phyloP scores from a whole-genome alignment of 2,329 filamentous ascomycete genomes.

The Penicillium vulpinum region DNA sequence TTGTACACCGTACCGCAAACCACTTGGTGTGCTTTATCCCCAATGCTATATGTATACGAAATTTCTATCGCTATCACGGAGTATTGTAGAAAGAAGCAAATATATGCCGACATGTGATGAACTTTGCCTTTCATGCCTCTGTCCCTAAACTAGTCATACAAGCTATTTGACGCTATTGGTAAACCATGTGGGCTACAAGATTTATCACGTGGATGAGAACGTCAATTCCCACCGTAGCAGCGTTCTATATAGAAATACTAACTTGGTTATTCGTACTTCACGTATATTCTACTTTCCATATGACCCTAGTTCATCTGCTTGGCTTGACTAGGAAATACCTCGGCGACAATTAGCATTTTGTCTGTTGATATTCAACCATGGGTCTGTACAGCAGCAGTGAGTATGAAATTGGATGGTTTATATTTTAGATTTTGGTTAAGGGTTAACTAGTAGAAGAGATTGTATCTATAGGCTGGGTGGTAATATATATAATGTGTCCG shows the following conservation, averaged over 20 bases:
- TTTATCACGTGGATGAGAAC: neutral
- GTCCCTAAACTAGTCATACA: neutral
- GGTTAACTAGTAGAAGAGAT: too few relatives aligned
- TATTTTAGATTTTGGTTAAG: too few relatives aligned
- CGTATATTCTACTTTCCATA: neutral
- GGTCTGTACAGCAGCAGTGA: fast-evolving
- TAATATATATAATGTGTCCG: neutral
- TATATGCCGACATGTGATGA: neutral
- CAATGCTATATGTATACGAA: neutral
- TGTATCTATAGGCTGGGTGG: neutral
- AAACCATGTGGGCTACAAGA: neutral
- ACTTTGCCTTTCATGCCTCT: neutral
- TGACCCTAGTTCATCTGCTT: too few relatives aligned
- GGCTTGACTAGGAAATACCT: neutral
- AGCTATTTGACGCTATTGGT: neutral
- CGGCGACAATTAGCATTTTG: too few relatives aligned
- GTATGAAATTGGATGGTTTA: too few relatives aligned
- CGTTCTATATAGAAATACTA: neutral
- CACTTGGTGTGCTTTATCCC: neutral
- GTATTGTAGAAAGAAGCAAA: neutral
- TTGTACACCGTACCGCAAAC: neutral
- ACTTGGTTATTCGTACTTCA: too few relatives aligned
- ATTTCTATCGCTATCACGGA: too few relatives aligned
- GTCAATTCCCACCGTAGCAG: neutral
- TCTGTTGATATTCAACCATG: fast-evolving